phyloP scores from a whole-genome alignment of 192 early-diverging fungal species.

The Chytriomyces sp. region DNA sequence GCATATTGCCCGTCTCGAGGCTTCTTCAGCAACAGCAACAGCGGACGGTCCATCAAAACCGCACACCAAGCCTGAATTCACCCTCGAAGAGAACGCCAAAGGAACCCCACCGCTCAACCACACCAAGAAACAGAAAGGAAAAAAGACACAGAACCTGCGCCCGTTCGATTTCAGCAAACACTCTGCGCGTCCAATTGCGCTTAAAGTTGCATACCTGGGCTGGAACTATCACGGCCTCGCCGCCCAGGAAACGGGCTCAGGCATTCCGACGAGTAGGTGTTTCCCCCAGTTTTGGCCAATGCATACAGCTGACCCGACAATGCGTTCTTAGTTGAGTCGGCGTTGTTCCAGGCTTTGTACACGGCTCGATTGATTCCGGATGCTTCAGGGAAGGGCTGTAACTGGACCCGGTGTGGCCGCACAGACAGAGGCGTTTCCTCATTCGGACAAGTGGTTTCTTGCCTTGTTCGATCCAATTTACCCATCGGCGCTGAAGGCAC shows the following conservation, averaged over 20 bases:
- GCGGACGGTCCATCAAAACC: not conserved
- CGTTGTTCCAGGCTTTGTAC: slow-evolving; percentile 81
- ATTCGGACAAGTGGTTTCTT: slow-evolving; percentile 85
- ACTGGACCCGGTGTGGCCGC: slow-evolving; percentile 80
- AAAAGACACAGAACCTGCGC: slow-evolving; percentile 36
- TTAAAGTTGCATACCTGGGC: slow-evolving; percentile 90
- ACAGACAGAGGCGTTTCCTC: slow-evolving; percentile 87
- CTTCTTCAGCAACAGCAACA: not conserved
- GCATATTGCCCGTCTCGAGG: slow-evolving; percentile 53
- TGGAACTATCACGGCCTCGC: slow-evolving; percentile 89
- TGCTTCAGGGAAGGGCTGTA: slow-evolving; percentile 59
- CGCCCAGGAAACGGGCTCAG: slow-evolving; percentile 62
- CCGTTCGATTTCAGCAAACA: slow-evolving; percentile 82
- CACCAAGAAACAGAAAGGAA: slow-evolving; percentile 31
- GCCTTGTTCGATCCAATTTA: slow-evolving; percentile 67
- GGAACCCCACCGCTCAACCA: not conserved
- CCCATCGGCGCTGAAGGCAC: slow-evolving; percentile 26
- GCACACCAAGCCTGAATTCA: not conserved
- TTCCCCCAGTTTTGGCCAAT: not conserved
- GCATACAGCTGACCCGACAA: not conserved
- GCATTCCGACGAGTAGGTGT: slow-evolving; percentile 32
- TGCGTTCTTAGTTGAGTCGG: slow-evolving; percentile 67
- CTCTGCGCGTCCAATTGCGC: slow-evolving; percentile 76
- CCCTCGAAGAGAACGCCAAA: slow-evolving; percentile 6
- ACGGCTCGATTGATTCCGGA: slow-evolving; percentile 77